phyloP scores from a whole-genome alignment of 1,284 basidiomycete genomes.

The Microbotryum saponariae region DNA sequence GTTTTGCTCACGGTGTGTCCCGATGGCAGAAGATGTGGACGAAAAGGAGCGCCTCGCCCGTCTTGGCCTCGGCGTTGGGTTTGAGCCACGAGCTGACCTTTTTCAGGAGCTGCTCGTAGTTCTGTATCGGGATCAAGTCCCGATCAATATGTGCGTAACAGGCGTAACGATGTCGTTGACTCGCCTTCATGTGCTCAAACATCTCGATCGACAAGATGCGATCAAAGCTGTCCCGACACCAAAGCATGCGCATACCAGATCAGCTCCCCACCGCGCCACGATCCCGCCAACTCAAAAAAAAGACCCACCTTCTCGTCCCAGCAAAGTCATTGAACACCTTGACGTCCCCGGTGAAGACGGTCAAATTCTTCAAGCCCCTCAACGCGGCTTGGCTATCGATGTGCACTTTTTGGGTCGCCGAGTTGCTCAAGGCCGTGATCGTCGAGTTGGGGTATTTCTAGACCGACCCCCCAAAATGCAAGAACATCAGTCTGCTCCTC shows the following conservation, averaged over 20 bases:
- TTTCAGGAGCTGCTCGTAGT: constrained; percentile 58
- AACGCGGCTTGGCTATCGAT: constrained; percentile 55
- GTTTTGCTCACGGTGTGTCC: constrained; percentile 40
- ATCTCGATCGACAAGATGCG: constrained; percentile 71
- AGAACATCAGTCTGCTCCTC: background rate
- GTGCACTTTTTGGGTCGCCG: constrained; percentile 59
- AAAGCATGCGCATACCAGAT: background rate
- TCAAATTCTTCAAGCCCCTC: constrained; percentile 54
- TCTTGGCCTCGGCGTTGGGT: constrained; percentile 41
- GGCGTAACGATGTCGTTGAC: no score
- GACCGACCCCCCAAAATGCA: no score
- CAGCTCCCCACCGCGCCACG: background rate
- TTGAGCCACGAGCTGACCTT: constrained; percentile 65
- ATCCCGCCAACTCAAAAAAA: background rate
- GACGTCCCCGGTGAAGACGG: constrained; percentile 65
- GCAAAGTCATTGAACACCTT: constrained; percentile 56
- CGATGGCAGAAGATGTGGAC: constrained; percentile 69
- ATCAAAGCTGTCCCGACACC: constrained; percentile 52
- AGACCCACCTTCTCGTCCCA: constrained; percentile 47
- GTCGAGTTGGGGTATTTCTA: constrained; percentile 63
- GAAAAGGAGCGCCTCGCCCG: constrained; percentile 53
- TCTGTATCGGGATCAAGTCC: constrained; percentile 40
- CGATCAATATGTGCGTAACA: no score
- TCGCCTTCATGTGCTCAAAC: constrained; percentile 66
- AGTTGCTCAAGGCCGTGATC: constrained; percentile 63